phyloP scores from a whole-genome alignment of 148 eudicot species.

The Cornus controversa region DNA sequence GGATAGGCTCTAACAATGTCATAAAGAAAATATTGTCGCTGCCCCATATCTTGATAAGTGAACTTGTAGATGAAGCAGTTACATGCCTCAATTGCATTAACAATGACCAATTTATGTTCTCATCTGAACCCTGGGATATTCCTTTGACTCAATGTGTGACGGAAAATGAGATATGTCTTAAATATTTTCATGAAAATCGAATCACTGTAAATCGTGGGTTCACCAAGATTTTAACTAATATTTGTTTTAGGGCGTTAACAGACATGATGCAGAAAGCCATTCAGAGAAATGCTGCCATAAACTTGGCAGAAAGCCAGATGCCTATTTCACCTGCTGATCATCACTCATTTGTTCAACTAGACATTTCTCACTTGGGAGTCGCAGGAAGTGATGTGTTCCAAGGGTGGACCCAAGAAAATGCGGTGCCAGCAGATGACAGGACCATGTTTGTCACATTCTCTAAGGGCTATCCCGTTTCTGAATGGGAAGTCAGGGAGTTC shows the following conservation, averaged over 20 bases:
- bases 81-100: conserved; percentile 29
- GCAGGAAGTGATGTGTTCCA: background rate
- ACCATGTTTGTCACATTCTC: conserved; percentile 59
- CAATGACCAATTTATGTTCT: conserved; percentile 2
- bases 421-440: conserved; percentile 23
- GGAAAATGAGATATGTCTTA: conserved; percentile 26
- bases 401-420: background rate
- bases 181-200: conserved; percentile 29
- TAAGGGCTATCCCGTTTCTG: conserved; percentile 42
- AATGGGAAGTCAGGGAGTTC: conserved; percentile 38
- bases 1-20: conserved; percentile 10
- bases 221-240: conserved; percentile 7
- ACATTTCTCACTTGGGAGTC: background rate
- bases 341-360: background rate
- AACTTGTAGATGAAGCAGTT: conserved; percentile 42
- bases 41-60: conserved; percentile 19
- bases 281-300: conserved; percentile 1
- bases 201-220: conserved; percentile 5
- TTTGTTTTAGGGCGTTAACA: conserved; percentile 26
- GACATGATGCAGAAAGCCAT: conserved; percentile 31
- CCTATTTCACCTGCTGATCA: background rate
- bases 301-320: background rate
- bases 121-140: conserved; percentile 15
- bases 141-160: conserved; percentile 31
- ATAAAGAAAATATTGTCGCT: conserved; percentile 13